phyloP scores from a whole-genome alignment of 2,329 filamentous ascomycete species.

The Epichloe typhina region DNA sequence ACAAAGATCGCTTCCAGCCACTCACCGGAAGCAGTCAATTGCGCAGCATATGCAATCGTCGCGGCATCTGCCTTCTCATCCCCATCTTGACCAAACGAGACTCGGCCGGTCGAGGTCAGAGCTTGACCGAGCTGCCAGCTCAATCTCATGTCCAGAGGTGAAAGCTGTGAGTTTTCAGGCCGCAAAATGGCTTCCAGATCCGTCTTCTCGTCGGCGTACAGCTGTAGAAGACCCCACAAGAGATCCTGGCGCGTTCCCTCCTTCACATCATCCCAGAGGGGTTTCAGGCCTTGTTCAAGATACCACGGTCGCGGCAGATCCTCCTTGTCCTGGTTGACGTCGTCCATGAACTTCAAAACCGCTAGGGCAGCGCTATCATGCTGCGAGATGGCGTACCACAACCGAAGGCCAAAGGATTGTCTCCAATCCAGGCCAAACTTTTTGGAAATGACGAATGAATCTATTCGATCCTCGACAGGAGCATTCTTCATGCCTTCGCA shows the following conservation, averaged over 20 bases:
- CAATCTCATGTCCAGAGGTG: slow-evolving; percentile 61
- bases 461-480: slow-evolving; percentile 65
- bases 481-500: slow-evolving; percentile 64
- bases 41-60: slow-evolving; percentile 51
- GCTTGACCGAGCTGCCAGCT: slow-evolving; percentile 75
- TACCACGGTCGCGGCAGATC: slow-evolving; percentile 63
- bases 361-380: slow-evolving; percentile 59
- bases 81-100: slow-evolving; percentile 39
- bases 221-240: slow-evolving; percentile 73
- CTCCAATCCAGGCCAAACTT: slow-evolving; percentile 85
- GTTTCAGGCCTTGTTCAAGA: slow-evolving; percentile 41
- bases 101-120: slow-evolving; percentile 36
- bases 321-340: slow-evolving; percentile 59
- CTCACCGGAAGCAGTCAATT: slow-evolving; percentile 49
- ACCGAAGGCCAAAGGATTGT: slow-evolving; percentile 77
- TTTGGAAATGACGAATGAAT: slow-evolving; percentile 72
- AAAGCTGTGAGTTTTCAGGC: slow-evolving; percentile 63
- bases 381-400: slow-evolving; percentile 71
- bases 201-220: slow-evolving; percentile 51
- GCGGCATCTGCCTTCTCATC: slow-evolving; percentile 51
- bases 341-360: slow-evolving; percentile 58
- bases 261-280: slow-evolving; percentile 47
- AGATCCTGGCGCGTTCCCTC: slow-evolving; percentile 56
- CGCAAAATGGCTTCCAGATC: slow-evolving; percentile 58
- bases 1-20: slow-evolving; percentile 65